These are phyloP conservation scores for Mycena albidolilacea DNA, from an alignment of 768 basidiomycete genomes.

Conservation along the genomic window DNA sequence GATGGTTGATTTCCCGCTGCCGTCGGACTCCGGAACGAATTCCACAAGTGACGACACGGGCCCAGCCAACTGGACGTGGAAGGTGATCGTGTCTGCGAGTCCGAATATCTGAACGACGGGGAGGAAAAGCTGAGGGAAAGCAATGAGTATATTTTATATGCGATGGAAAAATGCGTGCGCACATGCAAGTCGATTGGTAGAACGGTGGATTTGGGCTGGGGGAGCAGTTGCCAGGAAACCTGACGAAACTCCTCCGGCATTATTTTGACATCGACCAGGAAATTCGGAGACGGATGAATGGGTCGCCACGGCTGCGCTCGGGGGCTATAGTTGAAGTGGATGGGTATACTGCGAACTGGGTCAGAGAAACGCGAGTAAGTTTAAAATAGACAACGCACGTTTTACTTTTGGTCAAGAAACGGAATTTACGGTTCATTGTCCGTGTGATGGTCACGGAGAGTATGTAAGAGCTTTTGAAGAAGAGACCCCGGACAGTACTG, in stretches of 20 bases:
- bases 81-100: constrained; percentile 30
- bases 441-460: constrained; percentile 61
- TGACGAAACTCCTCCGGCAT: constrained; percentile 80
- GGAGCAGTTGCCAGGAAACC: constrained; percentile 58
- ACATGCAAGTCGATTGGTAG: constrained; percentile 67
- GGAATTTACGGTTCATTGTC: constrained; percentile 54
- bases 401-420: constrained; percentile 63
- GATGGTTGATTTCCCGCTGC: constrained; percentile 1
- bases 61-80: constrained; percentile 35
- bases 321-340: constrained; percentile 68
- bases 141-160: constrained; percentile 4
- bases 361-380: background rate
- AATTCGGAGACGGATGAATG: constrained; percentile 61
- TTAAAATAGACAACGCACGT: constrained; percentile 50
- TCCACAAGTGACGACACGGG: constrained; percentile 26
- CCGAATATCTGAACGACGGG: constrained; percentile 33
- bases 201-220: constrained; percentile 51
- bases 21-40: constrained; percentile 22
- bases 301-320: constrained; percentile 70
- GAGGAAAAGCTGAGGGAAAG: constrained; percentile 32
- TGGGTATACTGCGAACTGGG: constrained; percentile 54
- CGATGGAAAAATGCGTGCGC: constrained; percentile 39
- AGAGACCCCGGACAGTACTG: constrained; percentile 52
- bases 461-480: constrained; percentile 59
- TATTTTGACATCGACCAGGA: constrained; percentile 72